Conservation (phyloP, 2,329 filamentous ascomycete species). For the Claviceps sp. region DNA sequence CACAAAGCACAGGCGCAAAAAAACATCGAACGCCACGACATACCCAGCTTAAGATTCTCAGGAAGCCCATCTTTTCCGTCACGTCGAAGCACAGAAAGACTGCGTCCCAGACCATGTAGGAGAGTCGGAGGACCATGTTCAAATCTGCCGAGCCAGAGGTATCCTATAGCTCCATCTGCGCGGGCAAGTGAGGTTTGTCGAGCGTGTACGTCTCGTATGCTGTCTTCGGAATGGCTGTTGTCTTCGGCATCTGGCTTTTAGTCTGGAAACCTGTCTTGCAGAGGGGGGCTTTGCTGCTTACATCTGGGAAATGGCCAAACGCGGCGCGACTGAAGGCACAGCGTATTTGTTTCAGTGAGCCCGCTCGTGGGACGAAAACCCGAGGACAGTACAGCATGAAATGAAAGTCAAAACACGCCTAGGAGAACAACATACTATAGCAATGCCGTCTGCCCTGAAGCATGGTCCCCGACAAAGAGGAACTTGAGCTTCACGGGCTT, state of each 20-base stretch:
- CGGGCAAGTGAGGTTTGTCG: slow-evolving; percentile 12
- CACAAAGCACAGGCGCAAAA: background rate
- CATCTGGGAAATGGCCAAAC: slow-evolving; percentile 25
- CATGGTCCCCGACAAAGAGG: slow-evolving; percentile 21
- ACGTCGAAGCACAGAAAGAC: slow-evolving; percentile 28
- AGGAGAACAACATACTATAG: slow-evolving; percentile 18
- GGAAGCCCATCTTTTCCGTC: slow-evolving; percentile 19
- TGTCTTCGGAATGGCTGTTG: slow-evolving; percentile 19
- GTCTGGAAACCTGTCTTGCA: background rate
- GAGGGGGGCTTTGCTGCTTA: slow-evolving; percentile 8
- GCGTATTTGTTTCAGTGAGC: background rate
- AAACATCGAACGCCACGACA: background rate
- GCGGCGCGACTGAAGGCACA: slow-evolving; percentile 18
- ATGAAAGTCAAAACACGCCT: background rate
- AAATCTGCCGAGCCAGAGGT: slow-evolving; percentile 26
- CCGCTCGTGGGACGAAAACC: too few species aligned
- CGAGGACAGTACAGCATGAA: background rate
- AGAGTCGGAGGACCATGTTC: slow-evolving; percentile 19
- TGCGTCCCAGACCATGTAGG: slow-evolving; percentile 24
- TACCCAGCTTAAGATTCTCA: slow-evolving; percentile 23
- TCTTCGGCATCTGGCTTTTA: slow-evolving; percentile 9
- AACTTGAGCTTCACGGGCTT: slow-evolving; percentile 17
- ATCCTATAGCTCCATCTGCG: slow-evolving; percentile 25
- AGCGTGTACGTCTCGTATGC: slow-evolving; percentile 22
- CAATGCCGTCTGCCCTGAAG: slow-evolving; percentile 23